phyloP scores from a whole-genome alignment of 495 filamentous ascomycete genomes.

The Xylaria flabelliformis region DNA sequence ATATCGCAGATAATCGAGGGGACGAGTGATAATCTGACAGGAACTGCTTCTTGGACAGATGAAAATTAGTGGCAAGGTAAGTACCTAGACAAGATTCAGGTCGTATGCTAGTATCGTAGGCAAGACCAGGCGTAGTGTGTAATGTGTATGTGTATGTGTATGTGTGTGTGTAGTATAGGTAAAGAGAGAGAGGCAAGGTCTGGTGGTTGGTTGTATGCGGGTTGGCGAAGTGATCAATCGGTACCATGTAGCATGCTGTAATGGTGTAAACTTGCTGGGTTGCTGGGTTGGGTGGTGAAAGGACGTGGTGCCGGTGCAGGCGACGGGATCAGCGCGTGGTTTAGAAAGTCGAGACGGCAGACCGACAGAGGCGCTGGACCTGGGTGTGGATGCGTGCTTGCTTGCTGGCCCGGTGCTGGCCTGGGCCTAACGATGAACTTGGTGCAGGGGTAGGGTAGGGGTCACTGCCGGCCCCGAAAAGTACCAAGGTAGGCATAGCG shows the following conservation, averaged over 20 bases:
- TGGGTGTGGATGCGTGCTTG: not conserved
- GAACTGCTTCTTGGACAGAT: not conserved
- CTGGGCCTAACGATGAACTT: constrained; percentile 1
- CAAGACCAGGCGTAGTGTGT: constrained; percentile 5
- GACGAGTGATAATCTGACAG: not conserved
- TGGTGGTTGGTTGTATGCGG: constrained; percentile 20
- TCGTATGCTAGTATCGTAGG: constrained; percentile 3
- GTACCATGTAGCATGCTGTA: not conserved
- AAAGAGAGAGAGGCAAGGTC: not conserved
- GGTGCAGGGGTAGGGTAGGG: constrained; percentile 13
- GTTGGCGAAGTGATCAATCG: constrained; percentile 15
- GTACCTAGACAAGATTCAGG: not conserved
- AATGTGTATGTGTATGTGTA: not conserved
- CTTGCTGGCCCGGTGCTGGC: constrained; percentile 3
- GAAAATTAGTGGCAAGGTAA: not conserved
- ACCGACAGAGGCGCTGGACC: constrained; percentile 11
- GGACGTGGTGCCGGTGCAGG: constrained; percentile 23
- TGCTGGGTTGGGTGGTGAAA: constrained; percentile 3
- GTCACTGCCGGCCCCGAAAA: constrained; percentile 22
- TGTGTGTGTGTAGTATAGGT: not conserved
- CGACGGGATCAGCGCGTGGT: constrained; percentile 31
- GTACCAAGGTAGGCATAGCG: not conserved
- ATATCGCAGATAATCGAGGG: constrained; percentile 7
- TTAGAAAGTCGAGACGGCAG: constrained; percentile 20
- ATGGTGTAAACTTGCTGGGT: not conserved